A percentile compares a stretch with the other conserved stretches of the same genome.
Conservation (phyloP, 2,329 filamentous ascomycete genomes). For the Aspergillus fischeri region DNA sequence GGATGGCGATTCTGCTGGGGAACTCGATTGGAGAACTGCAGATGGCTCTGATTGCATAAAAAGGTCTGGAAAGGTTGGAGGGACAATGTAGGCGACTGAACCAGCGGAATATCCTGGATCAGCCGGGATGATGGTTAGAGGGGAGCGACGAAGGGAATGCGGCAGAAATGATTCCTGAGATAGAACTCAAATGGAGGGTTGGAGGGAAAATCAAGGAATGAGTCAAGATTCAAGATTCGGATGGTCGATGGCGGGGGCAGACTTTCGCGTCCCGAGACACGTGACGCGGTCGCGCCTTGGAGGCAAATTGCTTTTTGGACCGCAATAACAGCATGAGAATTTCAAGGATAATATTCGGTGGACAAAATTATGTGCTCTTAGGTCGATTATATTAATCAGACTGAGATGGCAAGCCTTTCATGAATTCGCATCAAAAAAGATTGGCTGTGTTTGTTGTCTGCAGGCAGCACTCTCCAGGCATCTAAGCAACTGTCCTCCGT, state of each 20-base stretch:
- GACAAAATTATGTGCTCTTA: neutral
- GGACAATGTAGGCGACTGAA: conserved; percentile 49
- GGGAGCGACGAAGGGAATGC: conserved; percentile 3
- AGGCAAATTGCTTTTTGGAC: neutral
- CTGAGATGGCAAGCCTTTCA: neutral
- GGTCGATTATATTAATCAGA: neutral
- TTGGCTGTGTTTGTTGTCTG: neutral
- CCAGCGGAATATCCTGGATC: conserved; percentile 47
- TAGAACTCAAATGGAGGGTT: neutral
- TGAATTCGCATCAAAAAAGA: neutral
- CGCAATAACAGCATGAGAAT: neutral
- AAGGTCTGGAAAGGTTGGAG: conserved; percentile 38
- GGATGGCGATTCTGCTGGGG: conserved; percentile 35
- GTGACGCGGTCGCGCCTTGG: neutral
- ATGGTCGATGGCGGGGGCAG: neutral
- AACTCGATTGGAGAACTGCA: conserved; percentile 46
- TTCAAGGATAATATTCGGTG: neutral
- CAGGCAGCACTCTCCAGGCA: conserved; percentile 3
- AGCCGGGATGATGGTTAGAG: conserved; percentile 36
- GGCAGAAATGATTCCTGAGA: neutral
- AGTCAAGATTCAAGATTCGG: neutral
- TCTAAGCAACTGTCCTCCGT: neutral
- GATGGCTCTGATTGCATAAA: conserved; percentile 64
- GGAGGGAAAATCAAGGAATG: conserved; percentile 4
- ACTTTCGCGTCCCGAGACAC: neutral